Base-by-base conservation (phyloP, 257 asterid species). In the Nicotiana otophora region DNA sequence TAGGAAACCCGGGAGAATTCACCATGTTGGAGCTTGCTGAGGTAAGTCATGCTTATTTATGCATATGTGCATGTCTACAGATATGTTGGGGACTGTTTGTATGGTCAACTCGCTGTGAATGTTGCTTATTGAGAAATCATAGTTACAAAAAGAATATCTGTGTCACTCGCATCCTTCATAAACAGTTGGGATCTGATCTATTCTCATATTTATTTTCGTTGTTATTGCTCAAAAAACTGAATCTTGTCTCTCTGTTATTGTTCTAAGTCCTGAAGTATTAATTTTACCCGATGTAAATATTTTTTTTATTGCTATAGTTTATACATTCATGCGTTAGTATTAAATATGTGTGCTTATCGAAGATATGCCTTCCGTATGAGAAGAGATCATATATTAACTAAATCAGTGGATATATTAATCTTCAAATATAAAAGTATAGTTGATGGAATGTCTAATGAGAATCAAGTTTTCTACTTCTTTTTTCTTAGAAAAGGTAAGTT, bases 1-100 rank as follows among this genome's bases (percentile, higher is more conserved):
- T 89, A 86, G 92, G 92, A 19, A 89, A 89, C 53, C 92, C 91
- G 1, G 91, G 92, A 63, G 92, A 89, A 82, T 89, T 89, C 88
- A 87, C 92, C 31, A 89, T 89, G 92, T 48, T 89, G 74, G 90
- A 89, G 84, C 92, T 89, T 54, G 91, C 91, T 11, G 88, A 88
- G 89, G 92, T 88, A 74, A 46, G 88, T 84, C 72, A 20, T 80
- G 58, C 10, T 58, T 46, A 12, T 36, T 42, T 70, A 14, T 4
- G 68, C 48, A 68, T 36, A 5, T 7, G 17, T 23, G 53, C 58
- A 34, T 26, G 42, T 54, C 55, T 7, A 66, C 12, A 70, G 10
- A 9, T 19, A 9, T 28, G 51, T 26, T 81, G 0, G 1, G 23
- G 23, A 14, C 9, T 26, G 2, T 53, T 30, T 31, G 11, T 7